Evolutionary conservation across 495 filamentous ascomycete species (phyloP).

Genomic region (Talaromyces liani): DNA sequence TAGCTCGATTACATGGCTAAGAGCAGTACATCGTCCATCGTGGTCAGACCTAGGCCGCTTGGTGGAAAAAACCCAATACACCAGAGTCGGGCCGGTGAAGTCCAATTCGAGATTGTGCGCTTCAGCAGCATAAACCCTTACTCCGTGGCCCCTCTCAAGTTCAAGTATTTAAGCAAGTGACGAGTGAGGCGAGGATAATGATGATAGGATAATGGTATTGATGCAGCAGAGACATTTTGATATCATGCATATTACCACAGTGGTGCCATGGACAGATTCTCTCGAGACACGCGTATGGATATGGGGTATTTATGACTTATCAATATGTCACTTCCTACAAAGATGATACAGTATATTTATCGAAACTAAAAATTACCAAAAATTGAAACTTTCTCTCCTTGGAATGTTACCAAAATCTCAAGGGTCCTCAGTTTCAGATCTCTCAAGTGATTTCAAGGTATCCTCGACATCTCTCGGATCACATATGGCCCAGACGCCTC

Average conservation of each 20-base stretch:
- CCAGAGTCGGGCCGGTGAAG: background rate
- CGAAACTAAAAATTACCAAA: background rate
- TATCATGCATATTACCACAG: background rate
- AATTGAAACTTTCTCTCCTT: background rate
- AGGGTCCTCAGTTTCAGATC: slow-evolving; percentile 51
- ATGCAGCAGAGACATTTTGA: background rate
- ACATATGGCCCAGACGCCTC: slow-evolving; percentile 88
- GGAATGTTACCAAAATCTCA: background rate
- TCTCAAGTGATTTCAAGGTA: slow-evolving; percentile 62
- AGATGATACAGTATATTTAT: slow-evolving; percentile 9
- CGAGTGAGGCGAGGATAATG: background rate
- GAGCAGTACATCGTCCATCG: background rate
- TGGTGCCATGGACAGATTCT: background rate
- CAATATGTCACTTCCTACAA: background rate
- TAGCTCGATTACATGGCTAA: background rate
- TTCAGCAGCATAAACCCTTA: background rate
- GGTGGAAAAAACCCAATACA: background rate
- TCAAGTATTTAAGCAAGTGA: background rate
- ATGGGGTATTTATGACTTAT: background rate
- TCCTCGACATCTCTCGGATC: slow-evolving; percentile 76
- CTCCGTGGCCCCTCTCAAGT: background rate
- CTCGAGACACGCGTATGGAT: background rate
- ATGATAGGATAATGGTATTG: background rate
- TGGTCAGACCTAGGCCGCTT: background rate
- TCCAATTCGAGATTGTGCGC: background rate